phyloP scores from a whole-genome alignment of 2,329 filamentous ascomycete genomes.

The Penicillium sp. region DNA sequence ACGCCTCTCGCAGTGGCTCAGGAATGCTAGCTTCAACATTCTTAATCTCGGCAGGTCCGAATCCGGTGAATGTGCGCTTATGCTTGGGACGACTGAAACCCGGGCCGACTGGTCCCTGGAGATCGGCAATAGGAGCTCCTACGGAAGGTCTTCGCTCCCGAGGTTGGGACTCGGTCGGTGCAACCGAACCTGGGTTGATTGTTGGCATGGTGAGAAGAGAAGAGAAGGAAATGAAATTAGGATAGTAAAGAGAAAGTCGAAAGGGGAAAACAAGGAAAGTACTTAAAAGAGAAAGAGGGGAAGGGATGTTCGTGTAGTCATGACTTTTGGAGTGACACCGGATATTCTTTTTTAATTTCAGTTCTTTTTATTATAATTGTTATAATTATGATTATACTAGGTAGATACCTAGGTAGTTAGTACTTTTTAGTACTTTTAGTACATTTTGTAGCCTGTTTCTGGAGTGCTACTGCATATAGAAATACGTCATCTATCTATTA shows the following conservation, averaged over 20 bases:
- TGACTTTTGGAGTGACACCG: constrained; percentile 8
- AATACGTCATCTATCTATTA: background rate
- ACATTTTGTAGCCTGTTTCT: too few species aligned
- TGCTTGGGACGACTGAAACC: constrained; percentile 90
- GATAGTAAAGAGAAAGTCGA: constrained; percentile 9
- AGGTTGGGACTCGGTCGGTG: constrained; percentile 24
- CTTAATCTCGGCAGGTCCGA: constrained; percentile 89
- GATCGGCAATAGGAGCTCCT: constrained; percentile 78
- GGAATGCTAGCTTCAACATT: constrained; percentile 87
- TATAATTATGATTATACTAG: too few species aligned
- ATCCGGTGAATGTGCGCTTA: constrained; percentile 93
- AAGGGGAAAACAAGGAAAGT: background rate
- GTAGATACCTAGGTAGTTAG: too few species aligned
- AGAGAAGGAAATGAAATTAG: background rate
- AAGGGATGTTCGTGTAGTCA: constrained; percentile 5
- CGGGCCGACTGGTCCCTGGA: constrained; percentile 81
- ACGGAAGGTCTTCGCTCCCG: constrained; percentile 79
- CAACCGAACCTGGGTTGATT: background rate
- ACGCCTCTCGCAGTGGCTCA: constrained; percentile 80
- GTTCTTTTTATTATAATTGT: background rate
- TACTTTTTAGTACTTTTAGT: too few species aligned
- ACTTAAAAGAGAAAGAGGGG: constrained; percentile 12
- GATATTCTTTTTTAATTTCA: constrained; percentile 1
- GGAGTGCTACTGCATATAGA: background rate
- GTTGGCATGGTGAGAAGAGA: background rate